A percentile compares a stretch with the other conserved stretches of the same genome.
Conservation (phyloP, 1,284 basidiomycete genomes). For the Dichomitus squalens region DNA sequence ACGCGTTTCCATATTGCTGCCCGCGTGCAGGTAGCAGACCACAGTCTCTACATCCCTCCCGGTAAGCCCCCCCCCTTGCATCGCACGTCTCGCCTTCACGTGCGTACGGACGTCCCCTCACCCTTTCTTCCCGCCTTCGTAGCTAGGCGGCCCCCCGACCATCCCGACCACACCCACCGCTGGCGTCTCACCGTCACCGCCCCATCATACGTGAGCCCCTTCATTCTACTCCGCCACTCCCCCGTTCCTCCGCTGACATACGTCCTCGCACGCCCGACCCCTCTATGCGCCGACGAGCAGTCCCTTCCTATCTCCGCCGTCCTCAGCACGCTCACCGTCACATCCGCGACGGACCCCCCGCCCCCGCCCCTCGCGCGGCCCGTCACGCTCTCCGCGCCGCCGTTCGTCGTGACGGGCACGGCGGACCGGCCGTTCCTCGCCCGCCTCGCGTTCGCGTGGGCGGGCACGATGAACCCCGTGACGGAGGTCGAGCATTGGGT, state of each 20-base stretch:
- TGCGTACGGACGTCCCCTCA: too few relatives aligned
- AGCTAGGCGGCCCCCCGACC: conserved; percentile 46
- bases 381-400: conserved; percentile 45
- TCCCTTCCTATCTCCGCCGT: conserved; percentile 56
- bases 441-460: conserved; percentile 56
- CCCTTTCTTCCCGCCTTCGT: background rate
- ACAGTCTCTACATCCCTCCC: conserved; percentile 60
- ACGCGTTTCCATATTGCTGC: conserved; percentile 72
- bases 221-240: too few relatives aligned
- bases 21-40: conserved; percentile 62
- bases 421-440: conserved; percentile 67
- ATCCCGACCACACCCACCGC: conserved; percentile 54
- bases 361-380: conserved; percentile 38
- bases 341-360: conserved; percentile 43
- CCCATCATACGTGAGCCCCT: conserved; percentile 66
- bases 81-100: too few relatives aligned
- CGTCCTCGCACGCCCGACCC: too few relatives aligned
- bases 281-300: too few relatives aligned
- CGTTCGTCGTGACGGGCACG: conserved; percentile 60
- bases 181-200: conserved; percentile 73
- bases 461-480: conserved; percentile 40
- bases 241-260: background rate
- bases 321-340: conserved; percentile 52
- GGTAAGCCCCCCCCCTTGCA: conserved; percentile 52
- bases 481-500: conserved; percentile 74